Conservation (phyloP, 2,329 filamentous ascomycete genomes). For the Colletotrichum euphorbiae region DNA sequence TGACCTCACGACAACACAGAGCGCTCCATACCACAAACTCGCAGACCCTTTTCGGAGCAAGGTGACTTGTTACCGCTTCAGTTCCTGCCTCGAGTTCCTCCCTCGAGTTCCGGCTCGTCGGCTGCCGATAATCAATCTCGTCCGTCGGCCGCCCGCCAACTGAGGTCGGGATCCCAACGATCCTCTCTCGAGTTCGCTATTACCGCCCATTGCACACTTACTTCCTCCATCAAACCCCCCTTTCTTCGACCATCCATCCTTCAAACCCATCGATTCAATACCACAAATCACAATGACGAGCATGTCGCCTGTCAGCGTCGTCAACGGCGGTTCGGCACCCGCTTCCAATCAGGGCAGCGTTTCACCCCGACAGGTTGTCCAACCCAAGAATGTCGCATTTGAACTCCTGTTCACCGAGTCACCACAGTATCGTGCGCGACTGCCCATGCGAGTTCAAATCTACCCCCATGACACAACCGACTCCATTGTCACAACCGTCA, state of each 20-base stretch:
- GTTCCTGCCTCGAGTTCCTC: slow-evolving; percentile 6
- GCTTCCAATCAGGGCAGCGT: slow-evolving; percentile 57
- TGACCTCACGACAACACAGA: slow-evolving; percentile 34
- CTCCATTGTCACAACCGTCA: slow-evolving; percentile 97
- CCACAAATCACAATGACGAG: slow-evolving; percentile 56
- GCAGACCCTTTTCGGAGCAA: slow-evolving; percentile 7
- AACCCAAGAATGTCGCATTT: slow-evolving; percentile 82
- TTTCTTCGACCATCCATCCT: slow-evolving; percentile 44
- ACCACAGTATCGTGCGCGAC: slow-evolving; percentile 76
- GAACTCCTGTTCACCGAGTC: slow-evolving; percentile 77
- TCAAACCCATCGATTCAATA: slow-evolving; percentile 44
- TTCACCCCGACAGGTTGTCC: slow-evolving; percentile 60
- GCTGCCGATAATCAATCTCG: slow-evolving; percentile 43
- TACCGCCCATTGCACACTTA: slow-evolving; percentile 37
- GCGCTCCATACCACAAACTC: slow-evolving; percentile 8
- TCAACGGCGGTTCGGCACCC: slow-evolving; percentile 47
- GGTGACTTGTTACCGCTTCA: not conserved
- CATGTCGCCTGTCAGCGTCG: slow-evolving; percentile 56
- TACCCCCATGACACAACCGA: slow-evolving; percentile 96
- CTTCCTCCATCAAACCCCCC: slow-evolving; percentile 37
- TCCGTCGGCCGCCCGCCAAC: slow-evolving; percentile 26
- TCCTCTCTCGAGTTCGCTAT: slow-evolving; percentile 24
- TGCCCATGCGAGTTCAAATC: slow-evolving; percentile 90
- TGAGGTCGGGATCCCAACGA: slow-evolving; percentile 28
- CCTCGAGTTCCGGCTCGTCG: slow-evolving; percentile 34